Conservation (phyloP, 257 asterid species). For the Solanum etuberosum region DNA sequence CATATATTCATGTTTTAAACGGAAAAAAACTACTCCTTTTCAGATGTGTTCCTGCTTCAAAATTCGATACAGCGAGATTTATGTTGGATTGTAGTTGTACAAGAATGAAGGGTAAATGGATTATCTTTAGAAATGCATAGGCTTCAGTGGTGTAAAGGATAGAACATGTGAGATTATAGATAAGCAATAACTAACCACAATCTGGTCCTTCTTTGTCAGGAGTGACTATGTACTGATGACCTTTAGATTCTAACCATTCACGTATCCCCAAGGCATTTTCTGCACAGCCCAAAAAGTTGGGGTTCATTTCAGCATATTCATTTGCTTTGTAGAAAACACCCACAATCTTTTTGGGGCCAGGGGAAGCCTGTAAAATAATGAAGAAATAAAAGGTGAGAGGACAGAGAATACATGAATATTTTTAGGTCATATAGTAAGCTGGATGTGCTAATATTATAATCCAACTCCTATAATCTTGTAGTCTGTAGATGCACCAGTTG, state of each 20-base stretch:
- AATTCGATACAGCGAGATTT: not conserved
- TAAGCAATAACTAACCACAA: slow-evolving; percentile 40
- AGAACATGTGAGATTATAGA: not conserved
- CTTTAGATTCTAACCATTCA: slow-evolving; percentile 81
- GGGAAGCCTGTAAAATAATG: slow-evolving; percentile 43
- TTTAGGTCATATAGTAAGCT: not conserved
- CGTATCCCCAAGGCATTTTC: slow-evolving; percentile 94
- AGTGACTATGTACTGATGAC: slow-evolving; percentile 84
- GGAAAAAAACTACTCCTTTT: not conserved
- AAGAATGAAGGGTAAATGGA: not conserved
- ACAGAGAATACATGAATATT: not conserved
- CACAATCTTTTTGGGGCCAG: slow-evolving; percentile 93
- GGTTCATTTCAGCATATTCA: slow-evolving; percentile 83
- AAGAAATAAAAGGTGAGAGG: not conserved
- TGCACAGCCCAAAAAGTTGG: slow-evolving; percentile 76
- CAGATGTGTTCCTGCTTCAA: not conserved
- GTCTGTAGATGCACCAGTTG: not conserved
- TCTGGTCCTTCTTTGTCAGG: slow-evolving; percentile 87
- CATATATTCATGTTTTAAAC: not conserved
- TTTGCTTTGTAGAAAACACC: slow-evolving; percentile 89
- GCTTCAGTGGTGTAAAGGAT: not conserved
- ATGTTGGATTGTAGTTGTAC: not conserved
- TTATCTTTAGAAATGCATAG: not conserved
- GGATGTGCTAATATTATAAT: not conserved
- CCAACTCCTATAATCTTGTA: not conserved